A percentile compares a stretch with the other conserved stretches of the same genome.
Evolutionary conservation across 805 yeast species (phyloP).

Genomic region (Phaffomyces opuntiae): DNA sequence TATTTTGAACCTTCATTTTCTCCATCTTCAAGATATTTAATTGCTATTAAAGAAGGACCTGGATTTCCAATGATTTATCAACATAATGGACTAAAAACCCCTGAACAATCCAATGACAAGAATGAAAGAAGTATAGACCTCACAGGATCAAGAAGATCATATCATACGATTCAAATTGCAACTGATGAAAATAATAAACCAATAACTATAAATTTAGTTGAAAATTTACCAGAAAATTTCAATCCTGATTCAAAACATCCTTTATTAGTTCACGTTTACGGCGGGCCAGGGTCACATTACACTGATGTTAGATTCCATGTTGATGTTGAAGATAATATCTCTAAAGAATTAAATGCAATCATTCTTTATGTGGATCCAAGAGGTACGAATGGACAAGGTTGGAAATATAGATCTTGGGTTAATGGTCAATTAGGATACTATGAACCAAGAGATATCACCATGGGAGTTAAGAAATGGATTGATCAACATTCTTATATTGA

Average conservation of each 20-base stretch:
- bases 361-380: conserved; percentile 70
- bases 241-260: conserved; percentile 47
- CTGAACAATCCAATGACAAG: background rate
- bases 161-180: conserved; percentile 17
- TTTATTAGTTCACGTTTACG: conserved; percentile 60
- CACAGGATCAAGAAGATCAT: conserved; percentile 11
- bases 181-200: conserved; percentile 15
- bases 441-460: conserved; percentile 67
- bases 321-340: conserved; percentile 53
- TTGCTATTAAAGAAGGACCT: conserved; percentile 27
- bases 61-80: conserved; percentile 13
- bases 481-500: conserved; percentile 39
- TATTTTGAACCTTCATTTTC: conserved; percentile 49
- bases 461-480: conserved; percentile 45
- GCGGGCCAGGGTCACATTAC: conserved; percentile 75
- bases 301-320: conserved; percentile 39
- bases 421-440: conserved; percentile 55
- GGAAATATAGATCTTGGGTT: conserved; percentile 57
- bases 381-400: conserved; percentile 76
- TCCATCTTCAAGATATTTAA: conserved; percentile 46
- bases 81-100: conserved; percentile 7
- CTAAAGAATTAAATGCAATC: conserved; percentile 51
- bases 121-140: conserved; percentile 11
- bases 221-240: conserved; percentile 54
- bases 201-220: conserved; percentile 43